phyloP scores from a whole-genome alignment of 257 asterid species.

The Solanum paucissectum region DNA sequence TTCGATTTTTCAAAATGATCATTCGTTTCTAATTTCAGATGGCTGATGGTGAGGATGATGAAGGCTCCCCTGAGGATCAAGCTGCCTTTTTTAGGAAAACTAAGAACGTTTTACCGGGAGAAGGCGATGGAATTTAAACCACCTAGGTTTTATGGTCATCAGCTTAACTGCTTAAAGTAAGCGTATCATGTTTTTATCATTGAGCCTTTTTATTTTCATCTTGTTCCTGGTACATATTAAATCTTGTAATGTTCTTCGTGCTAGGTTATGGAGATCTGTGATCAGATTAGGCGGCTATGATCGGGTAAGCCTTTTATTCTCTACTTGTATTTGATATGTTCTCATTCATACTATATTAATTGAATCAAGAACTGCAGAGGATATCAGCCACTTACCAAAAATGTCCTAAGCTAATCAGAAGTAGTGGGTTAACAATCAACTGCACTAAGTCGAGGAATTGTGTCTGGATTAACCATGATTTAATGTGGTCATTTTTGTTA shows the following conservation, averaged over 20 bases:
- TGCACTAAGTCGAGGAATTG: background rate
- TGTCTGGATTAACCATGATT: background rate
- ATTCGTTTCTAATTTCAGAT: too few species aligned
- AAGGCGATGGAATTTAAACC: slow-evolving; percentile 68
- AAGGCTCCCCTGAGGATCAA: background rate
- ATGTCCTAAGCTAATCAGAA: background rate
- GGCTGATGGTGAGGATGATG: too few species aligned
- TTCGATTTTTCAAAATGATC: too few species aligned
- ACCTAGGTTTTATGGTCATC: slow-evolving; percentile 80
- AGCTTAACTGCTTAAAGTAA: slow-evolving; percentile 65
- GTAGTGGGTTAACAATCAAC: background rate
- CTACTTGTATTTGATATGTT: background rate
- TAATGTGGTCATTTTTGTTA: background rate
- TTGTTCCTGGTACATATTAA: background rate
- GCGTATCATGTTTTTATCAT: background rate
- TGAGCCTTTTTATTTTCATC: background rate
- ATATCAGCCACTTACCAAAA: background rate
- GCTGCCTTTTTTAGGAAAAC: slow-evolving; percentile 59
- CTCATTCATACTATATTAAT: background rate
- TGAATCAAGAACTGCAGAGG: background rate
- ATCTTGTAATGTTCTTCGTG: background rate
- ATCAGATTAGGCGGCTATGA: slow-evolving; percentile 86
- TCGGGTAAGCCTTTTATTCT: slow-evolving; percentile 36
- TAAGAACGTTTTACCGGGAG: slow-evolving; percentile 54
- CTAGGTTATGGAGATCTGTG: slow-evolving; percentile 83